Conservation (phyloP, 1,284 basidiomycete species). For the Leccinum proximum region DNA sequence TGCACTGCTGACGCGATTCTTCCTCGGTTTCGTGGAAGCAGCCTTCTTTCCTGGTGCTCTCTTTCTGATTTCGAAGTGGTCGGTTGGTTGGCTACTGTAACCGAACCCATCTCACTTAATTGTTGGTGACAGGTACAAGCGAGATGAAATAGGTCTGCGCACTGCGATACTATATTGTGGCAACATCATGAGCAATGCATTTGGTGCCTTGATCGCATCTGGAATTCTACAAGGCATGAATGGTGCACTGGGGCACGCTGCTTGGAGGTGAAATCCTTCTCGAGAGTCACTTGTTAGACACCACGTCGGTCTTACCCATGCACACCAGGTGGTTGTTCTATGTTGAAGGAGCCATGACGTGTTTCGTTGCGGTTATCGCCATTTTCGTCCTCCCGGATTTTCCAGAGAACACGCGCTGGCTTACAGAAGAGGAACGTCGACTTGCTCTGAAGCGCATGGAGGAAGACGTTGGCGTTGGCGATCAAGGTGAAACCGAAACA, state of each 20-base stretch:
- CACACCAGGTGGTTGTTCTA: too few species aligned
- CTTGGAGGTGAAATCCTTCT: too few species aligned
- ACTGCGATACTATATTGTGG: too few species aligned
- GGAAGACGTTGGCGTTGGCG: conserved; percentile 57
- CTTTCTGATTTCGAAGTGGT: conserved; percentile 78
- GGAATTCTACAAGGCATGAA: too few species aligned
- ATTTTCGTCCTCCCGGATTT: conserved; percentile 80
- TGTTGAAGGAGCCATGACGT: too few species aligned
- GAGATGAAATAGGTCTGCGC: too few species aligned
- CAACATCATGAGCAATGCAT: too few species aligned
- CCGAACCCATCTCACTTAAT: conserved; percentile 38
- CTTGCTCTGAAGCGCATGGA: conserved; percentile 72
- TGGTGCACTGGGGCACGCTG: too few species aligned
- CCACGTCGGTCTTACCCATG: too few species aligned
- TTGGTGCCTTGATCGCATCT: too few species aligned
- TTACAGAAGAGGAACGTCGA: conserved; percentile 57
- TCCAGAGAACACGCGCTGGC: conserved; percentile 59
- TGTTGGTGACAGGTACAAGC: conserved; percentile 25
- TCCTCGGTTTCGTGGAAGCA: conserved; percentile 66
- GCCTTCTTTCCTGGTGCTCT: conserved; percentile 73
- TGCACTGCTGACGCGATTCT: conserved; percentile 73
- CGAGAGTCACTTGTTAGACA: too few species aligned
- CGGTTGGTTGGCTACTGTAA: conserved; percentile 37
- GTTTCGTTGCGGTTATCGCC: conserved; percentile 56
- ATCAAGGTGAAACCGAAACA: conserved; percentile 25